Percentiles rank a stretch among this genome's conserved stretches.
phyloP scores from a whole-genome alignment of 306 rosid genomes.

The Medicago lupulina region DNA sequence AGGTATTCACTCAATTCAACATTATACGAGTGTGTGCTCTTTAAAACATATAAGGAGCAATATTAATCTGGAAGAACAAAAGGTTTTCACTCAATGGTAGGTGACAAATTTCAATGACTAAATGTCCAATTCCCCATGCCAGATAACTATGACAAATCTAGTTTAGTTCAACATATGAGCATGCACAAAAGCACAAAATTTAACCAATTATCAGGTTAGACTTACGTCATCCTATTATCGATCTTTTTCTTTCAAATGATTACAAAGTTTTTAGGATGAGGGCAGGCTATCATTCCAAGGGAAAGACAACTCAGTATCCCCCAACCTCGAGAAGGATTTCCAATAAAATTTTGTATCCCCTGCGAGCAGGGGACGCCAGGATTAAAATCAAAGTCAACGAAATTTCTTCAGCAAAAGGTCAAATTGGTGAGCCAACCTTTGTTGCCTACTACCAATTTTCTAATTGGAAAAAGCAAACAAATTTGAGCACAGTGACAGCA shows the following conservation, averaged over 20 bases:
- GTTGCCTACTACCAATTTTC: neutral
- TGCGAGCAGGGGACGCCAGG: neutral
- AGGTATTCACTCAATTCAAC: neutral
- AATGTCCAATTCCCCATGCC: slow-evolving; percentile 3
- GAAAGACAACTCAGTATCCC: neutral
- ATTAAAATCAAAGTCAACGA: slow-evolving; percentile 13
- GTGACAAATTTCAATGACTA: neutral
- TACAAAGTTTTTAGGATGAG: slow-evolving; percentile 1
- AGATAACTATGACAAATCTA: slow-evolving; percentile 24
- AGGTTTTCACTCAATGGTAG: slow-evolving; percentile 1
- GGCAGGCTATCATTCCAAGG: slow-evolving; percentile 13
- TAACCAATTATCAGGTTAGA: neutral
- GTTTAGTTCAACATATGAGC: slow-evolving; percentile 23
- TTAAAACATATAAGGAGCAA: slow-evolving; percentile 21
- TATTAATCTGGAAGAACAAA: slow-evolving; percentile 6
- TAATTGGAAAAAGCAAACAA: neutral
- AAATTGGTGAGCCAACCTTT: slow-evolving; percentile 1
- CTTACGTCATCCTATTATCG: slow-evolving; percentile 1
- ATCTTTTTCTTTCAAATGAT: neutral
- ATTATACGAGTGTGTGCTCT: neutral
- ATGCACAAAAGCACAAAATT: slow-evolving; percentile 3
- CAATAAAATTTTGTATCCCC: neutral
- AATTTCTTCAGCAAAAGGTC: neutral
- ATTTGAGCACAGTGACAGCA: neutral
- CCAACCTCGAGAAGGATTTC: slow-evolving; percentile 1